Conservation (phyloP, 2,329 filamentous ascomycete species). For the Cladosporium oxysporum region DNA sequence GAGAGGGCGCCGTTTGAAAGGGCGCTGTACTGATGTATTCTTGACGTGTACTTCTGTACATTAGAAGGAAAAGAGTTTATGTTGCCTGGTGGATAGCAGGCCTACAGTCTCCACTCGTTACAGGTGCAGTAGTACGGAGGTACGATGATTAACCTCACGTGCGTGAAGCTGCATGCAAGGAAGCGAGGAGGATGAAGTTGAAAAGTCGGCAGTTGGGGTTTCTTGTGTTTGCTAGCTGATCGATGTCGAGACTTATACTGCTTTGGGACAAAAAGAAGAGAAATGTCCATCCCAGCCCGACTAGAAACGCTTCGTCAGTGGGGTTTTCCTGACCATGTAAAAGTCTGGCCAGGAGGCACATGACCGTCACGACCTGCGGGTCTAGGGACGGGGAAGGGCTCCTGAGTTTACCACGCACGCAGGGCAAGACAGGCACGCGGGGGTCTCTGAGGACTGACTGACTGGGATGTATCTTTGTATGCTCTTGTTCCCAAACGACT, state of each 20-base stretch:
- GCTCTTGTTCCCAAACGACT: no score
- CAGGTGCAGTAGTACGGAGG: neutral
- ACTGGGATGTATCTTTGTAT: no score
- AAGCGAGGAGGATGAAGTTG: neutral
- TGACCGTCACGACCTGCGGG: neutral
- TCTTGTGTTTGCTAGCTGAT: neutral
- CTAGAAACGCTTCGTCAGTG: neutral
- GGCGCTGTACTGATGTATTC: neutral
- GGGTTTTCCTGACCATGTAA: neutral
- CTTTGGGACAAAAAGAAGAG: neutral
- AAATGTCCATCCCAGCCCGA: neutral
- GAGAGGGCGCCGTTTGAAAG: neutral
- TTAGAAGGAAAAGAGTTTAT: neutral
- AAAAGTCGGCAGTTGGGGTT: neutral
- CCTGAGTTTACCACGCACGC: neutral
- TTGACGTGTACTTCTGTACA: neutral
- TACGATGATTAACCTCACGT: neutral
- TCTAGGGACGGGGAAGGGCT: neutral
- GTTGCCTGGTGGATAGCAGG: neutral
- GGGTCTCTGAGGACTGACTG: neutral
- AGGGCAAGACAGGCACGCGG: neutral
- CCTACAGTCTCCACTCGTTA: neutral
- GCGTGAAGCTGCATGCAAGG: neutral
- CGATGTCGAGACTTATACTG: neutral
- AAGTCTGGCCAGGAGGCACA: neutral